Conservation (phyloP, 306 rosid species). For the Fragaria iinumae region DNA sequence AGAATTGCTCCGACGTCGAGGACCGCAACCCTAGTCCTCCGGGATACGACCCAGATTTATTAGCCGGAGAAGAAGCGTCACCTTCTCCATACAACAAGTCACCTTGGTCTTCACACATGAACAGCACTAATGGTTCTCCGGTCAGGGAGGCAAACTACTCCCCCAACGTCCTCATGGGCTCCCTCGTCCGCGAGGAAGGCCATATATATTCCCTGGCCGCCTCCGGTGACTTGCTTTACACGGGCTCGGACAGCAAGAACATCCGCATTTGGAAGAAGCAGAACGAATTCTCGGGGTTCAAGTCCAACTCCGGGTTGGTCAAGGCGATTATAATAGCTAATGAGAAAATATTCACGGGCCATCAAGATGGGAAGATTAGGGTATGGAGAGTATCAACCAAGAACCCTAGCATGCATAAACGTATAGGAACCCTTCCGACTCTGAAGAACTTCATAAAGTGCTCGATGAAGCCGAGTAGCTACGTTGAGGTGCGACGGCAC, state of each 20-base stretch:
- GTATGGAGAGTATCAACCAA: slow-evolving; percentile 62
- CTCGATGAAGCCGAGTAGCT: slow-evolving; percentile 71
- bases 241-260: slow-evolving; percentile 90
- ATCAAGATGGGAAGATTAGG: slow-evolving; percentile 83
- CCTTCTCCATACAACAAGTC: slow-evolving; percentile 61
- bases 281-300: slow-evolving; percentile 61
- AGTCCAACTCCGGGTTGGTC: slow-evolving; percentile 72
- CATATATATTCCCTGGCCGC: slow-evolving; percentile 87
- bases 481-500: slow-evolving; percentile 57
- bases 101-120: slow-evolving; percentile 72
- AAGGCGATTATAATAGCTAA: slow-evolving; percentile 65
- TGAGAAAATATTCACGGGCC: slow-evolving; percentile 68
- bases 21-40: slow-evolving; percentile 16
- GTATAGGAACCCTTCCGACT: slow-evolving; percentile 70
- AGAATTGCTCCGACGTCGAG: slow-evolving; percentile 15
- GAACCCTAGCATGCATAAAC: slow-evolving; percentile 41
- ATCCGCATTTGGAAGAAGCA: slow-evolving; percentile 93
- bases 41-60: slow-evolving; percentile 6
- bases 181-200: slow-evolving; percentile 83
- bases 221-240: slow-evolving; percentile 59
- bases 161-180: slow-evolving; percentile 55
- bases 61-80: slow-evolving; percentile 19
- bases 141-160: not conserved
- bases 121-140: not conserved
- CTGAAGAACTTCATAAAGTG: slow-evolving; percentile 55